These are phyloP conservation scores for Cryptosporidium meleagridis DNA, from an alignment of 169 alveolate genomes.

Conservation along the genomic window DNA sequence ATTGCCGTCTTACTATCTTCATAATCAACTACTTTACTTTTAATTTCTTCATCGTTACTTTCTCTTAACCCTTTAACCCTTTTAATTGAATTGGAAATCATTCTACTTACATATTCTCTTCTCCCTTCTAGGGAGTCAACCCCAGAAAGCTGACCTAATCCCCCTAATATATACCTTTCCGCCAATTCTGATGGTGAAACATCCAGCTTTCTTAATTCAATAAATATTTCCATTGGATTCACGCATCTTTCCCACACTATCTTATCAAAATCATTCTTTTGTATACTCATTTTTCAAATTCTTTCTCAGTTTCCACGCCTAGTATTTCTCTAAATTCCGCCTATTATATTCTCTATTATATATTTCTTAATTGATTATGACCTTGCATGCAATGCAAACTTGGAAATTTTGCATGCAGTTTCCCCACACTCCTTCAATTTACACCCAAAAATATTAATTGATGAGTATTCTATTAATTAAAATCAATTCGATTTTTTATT, in stretches of 20 bases:
- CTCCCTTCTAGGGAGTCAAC: background rate
- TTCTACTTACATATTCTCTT: conserved; percentile 26
- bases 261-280: background rate
- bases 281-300: background rate
- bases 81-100: conserved; percentile 12
- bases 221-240: conserved; percentile 21
- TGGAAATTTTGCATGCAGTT: background rate
- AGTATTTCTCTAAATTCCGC: background rate
- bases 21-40: background rate
- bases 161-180: conserved; percentile 18
- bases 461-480: background rate
- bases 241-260: conserved; percentile 15
- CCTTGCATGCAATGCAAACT: background rate
- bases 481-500: background rate
- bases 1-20: background rate
- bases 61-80: background rate
- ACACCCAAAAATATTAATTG: background rate
- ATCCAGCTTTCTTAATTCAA: conserved; percentile 20
- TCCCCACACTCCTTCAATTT: conserved; percentile 11
- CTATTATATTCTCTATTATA: background rate
- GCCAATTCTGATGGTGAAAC: conserved; percentile 41
- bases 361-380: background rate
- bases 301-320: no score
- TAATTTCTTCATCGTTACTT: background rate
- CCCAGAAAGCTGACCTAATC: conserved; percentile 3